These are phyloP conservation scores for Aureobasidium uvarum DNA, from an alignment of 2,329 filamentous ascomycete genomes.

Conservation along the genomic window DNA sequence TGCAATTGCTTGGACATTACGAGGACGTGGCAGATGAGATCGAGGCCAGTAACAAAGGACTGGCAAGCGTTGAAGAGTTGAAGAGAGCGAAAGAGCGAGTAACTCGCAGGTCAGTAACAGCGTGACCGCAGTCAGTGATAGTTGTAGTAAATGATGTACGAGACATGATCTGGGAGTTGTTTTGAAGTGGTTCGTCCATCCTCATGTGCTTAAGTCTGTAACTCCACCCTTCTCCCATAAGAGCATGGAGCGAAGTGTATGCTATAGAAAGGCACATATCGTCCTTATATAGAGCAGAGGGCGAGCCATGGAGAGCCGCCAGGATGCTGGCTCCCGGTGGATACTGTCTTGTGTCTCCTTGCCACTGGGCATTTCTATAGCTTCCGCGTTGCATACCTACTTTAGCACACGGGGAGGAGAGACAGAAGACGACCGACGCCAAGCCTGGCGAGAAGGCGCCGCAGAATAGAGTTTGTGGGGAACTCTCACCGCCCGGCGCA, in stretches of 20 bases:
- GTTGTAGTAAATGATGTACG: background rate
- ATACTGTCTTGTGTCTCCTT: too few relatives aligned
- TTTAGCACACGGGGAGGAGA: too few relatives aligned
- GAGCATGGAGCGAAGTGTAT: too few relatives aligned
- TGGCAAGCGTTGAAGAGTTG: conserved; percentile 20
- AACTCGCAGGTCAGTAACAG: conserved; percentile 22
- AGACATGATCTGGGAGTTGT: background rate
- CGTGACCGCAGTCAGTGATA: background rate
- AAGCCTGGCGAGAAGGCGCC: background rate
- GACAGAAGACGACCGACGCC: background rate
- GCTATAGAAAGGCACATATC: too few relatives aligned
- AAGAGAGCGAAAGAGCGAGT: conserved; percentile 20
- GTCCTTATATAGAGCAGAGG: too few relatives aligned
- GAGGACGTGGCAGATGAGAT: conserved; percentile 25
- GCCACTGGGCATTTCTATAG: too few relatives aligned
- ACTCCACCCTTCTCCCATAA: too few relatives aligned
- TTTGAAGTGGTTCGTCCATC: background rate
- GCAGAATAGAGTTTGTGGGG: conserved; percentile 1
- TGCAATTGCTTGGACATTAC: conserved; percentile 27
- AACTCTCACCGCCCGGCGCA: conserved; percentile 10
- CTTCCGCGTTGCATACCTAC: too few relatives aligned
- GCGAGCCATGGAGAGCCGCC: too few relatives aligned
- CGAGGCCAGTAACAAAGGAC: conserved; percentile 27
- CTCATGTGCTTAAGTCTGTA: too few relatives aligned
- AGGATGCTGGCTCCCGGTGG: too few relatives aligned